Conservation (phyloP, 768 basidiomycete species). For the Phlegmacium glaucopus region DNA sequence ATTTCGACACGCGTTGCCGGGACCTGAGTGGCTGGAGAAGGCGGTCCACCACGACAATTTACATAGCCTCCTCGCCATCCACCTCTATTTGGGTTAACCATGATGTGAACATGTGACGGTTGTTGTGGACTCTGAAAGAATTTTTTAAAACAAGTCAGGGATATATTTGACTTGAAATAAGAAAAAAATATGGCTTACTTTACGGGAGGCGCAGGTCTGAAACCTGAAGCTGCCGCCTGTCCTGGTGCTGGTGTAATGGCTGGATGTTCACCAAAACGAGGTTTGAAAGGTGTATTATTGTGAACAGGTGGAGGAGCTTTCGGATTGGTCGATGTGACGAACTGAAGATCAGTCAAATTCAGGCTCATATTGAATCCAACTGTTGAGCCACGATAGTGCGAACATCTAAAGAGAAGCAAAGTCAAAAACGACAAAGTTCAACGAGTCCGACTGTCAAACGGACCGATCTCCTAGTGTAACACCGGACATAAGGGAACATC, state of each 20-base stretch:
- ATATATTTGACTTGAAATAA: not conserved
- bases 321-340: slow-evolving; percentile 70
- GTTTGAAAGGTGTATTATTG: slow-evolving; percentile 54
- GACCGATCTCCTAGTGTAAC: no score
- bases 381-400: slow-evolving; percentile 86
- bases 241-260: slow-evolving; percentile 52
- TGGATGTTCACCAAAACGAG: slow-evolving; percentile 65
- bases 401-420: slow-evolving; percentile 48
- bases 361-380: slow-evolving; percentile 86
- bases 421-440: no score
- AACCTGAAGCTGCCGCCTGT: slow-evolving; percentile 52
- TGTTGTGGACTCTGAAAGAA: slow-evolving; percentile 20
- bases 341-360: slow-evolving; percentile 86
- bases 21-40: slow-evolving; percentile 13
- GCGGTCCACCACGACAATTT: slow-evolving; percentile 32
- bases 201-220: slow-evolving; percentile 49
- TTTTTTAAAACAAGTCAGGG: slow-evolving; percentile 3
- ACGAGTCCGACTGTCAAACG: no score
- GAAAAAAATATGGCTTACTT: slow-evolving; percentile 25
- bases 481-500: no score
- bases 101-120: slow-evolving; percentile 55
- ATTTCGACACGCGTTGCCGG: not conserved
- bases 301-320: slow-evolving; percentile 48
- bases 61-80: slow-evolving; percentile 30
- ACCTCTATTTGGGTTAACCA: slow-evolving; percentile 71